A percentile compares a stretch with the other conserved stretches of the same genome.
These are phyloP conservation scores for Lantana camara DNA, from an alignment of 257 asterid species.

Conservation along the genomic window DNA sequence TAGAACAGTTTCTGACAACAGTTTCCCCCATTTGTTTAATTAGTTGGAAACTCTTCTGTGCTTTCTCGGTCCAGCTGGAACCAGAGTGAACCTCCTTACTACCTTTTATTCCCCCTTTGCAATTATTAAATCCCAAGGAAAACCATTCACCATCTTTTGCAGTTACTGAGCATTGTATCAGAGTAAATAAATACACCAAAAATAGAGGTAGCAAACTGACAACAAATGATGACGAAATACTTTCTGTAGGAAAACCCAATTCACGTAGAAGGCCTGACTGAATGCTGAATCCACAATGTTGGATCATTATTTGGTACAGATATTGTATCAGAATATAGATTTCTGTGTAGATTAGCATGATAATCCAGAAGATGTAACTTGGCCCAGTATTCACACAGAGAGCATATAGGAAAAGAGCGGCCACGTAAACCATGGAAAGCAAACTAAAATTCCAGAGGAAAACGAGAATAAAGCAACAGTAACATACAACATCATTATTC, in stretches of 20 bases:
- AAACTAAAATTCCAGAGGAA: slow-evolving; percentile 78
- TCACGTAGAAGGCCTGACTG: slow-evolving; percentile 51
- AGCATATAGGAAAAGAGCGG: slow-evolving; percentile 64
- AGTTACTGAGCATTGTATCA: slow-evolving; percentile 71
- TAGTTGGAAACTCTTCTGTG: slow-evolving; percentile 37
- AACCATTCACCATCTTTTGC: slow-evolving; percentile 80
- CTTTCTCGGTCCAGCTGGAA: slow-evolving; percentile 51
- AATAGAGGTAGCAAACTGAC: slow-evolving; percentile 61
- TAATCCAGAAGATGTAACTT: slow-evolving; percentile 63
- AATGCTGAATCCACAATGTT: slow-evolving; percentile 66
- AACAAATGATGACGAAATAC: slow-evolving; percentile 61
- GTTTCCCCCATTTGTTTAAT: slow-evolving; percentile 37
- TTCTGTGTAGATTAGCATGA: slow-evolving; percentile 69
- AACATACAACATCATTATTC: slow-evolving; percentile 70
- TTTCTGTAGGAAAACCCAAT: slow-evolving; percentile 62
- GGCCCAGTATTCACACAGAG: slow-evolving; percentile 73
- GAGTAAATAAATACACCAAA: slow-evolving; percentile 64
- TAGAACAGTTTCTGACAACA: slow-evolving; percentile 49
- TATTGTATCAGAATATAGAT: slow-evolving; percentile 61
- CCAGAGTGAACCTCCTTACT: slow-evolving; percentile 36
- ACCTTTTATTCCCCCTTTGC: slow-evolving; percentile 39
- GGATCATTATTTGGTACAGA: slow-evolving; percentile 65
- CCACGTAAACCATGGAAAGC: slow-evolving; percentile 70
- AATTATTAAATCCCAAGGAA: slow-evolving; percentile 42
- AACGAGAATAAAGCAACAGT: slow-evolving; percentile 62